Evolutionary conservation across 768 basidiomycete species (phyloP).

Genomic region (Sarcomyxa edulis): DNA sequence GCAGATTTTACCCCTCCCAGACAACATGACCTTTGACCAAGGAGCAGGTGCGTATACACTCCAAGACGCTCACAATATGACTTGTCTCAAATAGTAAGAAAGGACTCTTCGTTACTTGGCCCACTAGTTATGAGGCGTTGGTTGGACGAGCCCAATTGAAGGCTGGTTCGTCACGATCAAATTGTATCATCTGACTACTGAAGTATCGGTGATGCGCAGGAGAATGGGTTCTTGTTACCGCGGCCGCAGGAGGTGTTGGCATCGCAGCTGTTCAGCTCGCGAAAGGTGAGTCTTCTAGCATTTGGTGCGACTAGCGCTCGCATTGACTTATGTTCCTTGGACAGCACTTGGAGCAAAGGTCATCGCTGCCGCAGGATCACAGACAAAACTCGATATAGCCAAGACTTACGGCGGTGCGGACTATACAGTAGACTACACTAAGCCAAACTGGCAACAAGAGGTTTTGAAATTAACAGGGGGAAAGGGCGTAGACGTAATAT

Average conservation of each 20-base stretch:
- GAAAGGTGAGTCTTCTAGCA: slow-evolving; percentile 54
- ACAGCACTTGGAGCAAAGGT: slow-evolving; percentile 87
- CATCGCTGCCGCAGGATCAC: slow-evolving; percentile 86
- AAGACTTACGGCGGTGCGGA: slow-evolving; percentile 79
- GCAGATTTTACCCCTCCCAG: slow-evolving; percentile 61
- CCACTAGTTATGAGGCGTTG: slow-evolving; percentile 89
- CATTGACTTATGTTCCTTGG: neutral
- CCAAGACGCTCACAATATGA: too few species aligned
- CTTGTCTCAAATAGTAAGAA: neutral
- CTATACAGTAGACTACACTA: slow-evolving; percentile 73
- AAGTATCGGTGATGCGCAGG: slow-evolving; percentile 30
- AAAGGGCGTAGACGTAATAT: slow-evolving; percentile 82
- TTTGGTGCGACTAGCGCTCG: neutral
- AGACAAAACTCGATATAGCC: slow-evolving; percentile 74
- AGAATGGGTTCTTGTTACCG: slow-evolving; percentile 91
- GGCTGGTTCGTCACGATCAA: slow-evolving; percentile 40
- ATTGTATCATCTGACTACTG: neutral
- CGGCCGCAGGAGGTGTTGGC: slow-evolving; percentile 95
- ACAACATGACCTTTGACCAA: slow-evolving; percentile 74
- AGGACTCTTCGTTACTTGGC: slow-evolving; percentile 86
- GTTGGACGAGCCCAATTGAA: slow-evolving; percentile 80
- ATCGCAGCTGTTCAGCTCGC: slow-evolving; percentile 90
- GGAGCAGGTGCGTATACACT: slow-evolving; percentile 70
- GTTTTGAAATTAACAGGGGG: slow-evolving; percentile 80
- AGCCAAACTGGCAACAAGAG: slow-evolving; percentile 82